These are phyloP conservation scores for Diutina neorugosa DNA, from an alignment of 1,139 yeast species.

Conservation along the genomic window DNA sequence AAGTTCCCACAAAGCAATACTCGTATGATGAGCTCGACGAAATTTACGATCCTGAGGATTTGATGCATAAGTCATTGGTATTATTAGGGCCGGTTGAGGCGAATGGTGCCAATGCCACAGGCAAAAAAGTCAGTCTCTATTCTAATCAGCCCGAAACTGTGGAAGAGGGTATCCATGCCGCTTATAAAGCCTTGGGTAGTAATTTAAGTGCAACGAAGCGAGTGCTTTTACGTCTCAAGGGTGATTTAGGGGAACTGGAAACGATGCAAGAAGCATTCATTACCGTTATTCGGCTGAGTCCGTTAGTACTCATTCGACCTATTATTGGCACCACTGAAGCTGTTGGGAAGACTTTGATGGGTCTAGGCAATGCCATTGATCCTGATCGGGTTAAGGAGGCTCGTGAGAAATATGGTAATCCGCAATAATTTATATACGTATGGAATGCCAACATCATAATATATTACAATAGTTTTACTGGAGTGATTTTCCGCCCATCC, in stretches of 20 bases:
- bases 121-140: constrained; percentile 58
- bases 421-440: not conserved
- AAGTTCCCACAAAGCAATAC: constrained; percentile 5
- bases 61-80: constrained; percentile 5
- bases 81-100: not conserved
- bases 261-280: constrained; percentile 56
- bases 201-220: constrained; percentile 57
- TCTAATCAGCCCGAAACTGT: constrained; percentile 73
- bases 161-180: constrained; percentile 60
- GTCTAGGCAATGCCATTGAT: constrained; percentile 72
- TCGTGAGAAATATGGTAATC: constrained; percentile 14
- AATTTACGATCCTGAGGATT: constrained; percentile 15
- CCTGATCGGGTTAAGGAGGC: constrained; percentile 36
- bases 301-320: constrained; percentile 72
- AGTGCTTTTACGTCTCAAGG: constrained; percentile 47
- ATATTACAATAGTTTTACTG: not conserved
- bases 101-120: constrained; percentile 12
- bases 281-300: constrained; percentile 67
- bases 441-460: not conserved
- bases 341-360: constrained; percentile 68
- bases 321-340: constrained; percentile 92
- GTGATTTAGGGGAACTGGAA: constrained; percentile 48
- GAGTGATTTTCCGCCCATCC: not conserved
- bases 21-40: constrained; percentile 6
- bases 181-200: constrained; percentile 60